These are phyloP conservation scores for Coffea humblotiana DNA, from an alignment of 305 asterid species.

Conservation along the genomic window DNA sequence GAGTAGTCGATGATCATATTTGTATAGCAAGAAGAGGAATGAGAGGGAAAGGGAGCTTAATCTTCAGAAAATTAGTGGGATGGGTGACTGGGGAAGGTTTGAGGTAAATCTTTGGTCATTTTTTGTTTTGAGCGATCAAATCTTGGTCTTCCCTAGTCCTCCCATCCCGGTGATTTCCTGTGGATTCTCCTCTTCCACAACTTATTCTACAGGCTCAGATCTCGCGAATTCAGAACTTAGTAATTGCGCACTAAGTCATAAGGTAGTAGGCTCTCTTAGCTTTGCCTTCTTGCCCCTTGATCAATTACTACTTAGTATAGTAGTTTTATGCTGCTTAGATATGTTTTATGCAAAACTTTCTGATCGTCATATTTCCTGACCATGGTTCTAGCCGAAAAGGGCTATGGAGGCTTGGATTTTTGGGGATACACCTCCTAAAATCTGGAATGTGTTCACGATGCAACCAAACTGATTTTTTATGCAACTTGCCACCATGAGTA, in stretches of 20 bases:
- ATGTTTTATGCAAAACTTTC: not conserved
- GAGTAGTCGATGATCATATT: not conserved
- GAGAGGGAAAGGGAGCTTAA: not conserved
- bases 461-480: no score
- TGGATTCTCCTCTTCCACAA: constrained; percentile 6
- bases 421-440: no score
- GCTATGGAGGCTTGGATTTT: no score
- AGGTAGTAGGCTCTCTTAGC: not conserved
- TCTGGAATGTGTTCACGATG: no score
- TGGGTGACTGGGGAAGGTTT: not conserved
- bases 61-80: not conserved
- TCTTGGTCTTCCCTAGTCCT: not conserved
- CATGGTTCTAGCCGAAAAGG: no score
- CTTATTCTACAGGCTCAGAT: not conserved
- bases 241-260: not conserved
- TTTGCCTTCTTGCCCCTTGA: not conserved
- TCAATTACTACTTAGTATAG: no score
- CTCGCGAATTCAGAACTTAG: not conserved
- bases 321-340: not conserved
- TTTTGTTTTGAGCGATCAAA: no score
- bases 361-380: no score
- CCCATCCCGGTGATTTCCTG: not conserved
- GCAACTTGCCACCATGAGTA: no score
- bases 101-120: not conserved
- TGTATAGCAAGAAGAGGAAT: not conserved